A percentile compares a stretch with the other conserved stretches of the same genome.
phyloP scores from a whole-genome alignment of 2,329 filamentous ascomycete genomes.

The Geosmithia flava region DNA sequence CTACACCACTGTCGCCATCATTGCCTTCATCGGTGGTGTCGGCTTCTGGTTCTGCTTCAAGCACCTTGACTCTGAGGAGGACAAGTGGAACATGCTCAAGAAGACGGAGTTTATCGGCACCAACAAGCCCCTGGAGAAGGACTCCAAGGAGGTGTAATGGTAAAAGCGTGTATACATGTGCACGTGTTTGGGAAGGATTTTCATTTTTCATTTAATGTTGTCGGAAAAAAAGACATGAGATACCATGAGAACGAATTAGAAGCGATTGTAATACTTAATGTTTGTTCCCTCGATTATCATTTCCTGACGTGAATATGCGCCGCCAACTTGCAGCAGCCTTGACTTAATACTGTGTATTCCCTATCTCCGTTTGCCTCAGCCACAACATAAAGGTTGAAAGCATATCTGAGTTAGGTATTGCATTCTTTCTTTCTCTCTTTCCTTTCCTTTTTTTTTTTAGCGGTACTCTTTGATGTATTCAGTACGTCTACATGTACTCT shows the following conservation, averaged over 20 bases:
- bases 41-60: constrained; percentile 59
- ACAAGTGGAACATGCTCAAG: constrained; percentile 52
- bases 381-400: no score
- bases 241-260: neutral
- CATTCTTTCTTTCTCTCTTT: no score
- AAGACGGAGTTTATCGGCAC: constrained; percentile 27
- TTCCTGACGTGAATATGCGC: neutral
- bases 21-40: constrained; percentile 49
- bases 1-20: constrained; percentile 49
- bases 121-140: constrained; percentile 20
- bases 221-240: neutral
- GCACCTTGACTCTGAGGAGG: constrained; percentile 54
- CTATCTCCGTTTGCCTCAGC: no score
- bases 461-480: no score
- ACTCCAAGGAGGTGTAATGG: constrained; percentile 1
- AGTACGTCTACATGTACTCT: no score
- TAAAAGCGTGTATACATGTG: neutral
- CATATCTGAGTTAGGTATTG: no score
- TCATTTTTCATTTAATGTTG: neutral
- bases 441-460: no score
- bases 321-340: no score
- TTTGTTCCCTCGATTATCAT: neutral
- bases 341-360: no score
- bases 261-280: neutral
- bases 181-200: neutral